Evolutionary conservation across 768 basidiomycete genomes (phyloP), one percentile per base, ranked within the genome.

Genomic region (Tylopilus balloui): DNA sequence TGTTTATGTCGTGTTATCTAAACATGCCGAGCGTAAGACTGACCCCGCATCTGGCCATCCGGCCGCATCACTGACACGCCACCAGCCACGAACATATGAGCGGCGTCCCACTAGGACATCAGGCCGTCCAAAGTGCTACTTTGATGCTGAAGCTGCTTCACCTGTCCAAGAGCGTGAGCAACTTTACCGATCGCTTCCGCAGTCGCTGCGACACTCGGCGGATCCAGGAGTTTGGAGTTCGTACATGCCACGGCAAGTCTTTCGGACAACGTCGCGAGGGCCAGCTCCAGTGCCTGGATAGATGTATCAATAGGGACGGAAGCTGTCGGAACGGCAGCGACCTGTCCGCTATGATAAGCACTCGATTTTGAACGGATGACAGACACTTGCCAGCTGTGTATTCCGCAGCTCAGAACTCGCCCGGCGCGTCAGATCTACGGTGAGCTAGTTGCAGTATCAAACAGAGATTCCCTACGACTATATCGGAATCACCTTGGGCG

Each of bases 111-210:
- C 44, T 60, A 63, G 14, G 58, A 47, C 28, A 54, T 47, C 49
- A 57, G 36, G 21, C 57, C 50, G 34, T 41, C 37, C 32, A 46
- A 38, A 42, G 27, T 20, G 20, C 39, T 20, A 19, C 46, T 47
- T 37, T 68, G 74, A 70, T 71, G 69, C 51, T 79, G 78, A 45
- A 87, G 66, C 47, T 80, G 73, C 50, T 75, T 78, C 45, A 87
- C 76, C 49, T 84, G 76, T 9, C 69, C 67, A 52, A 88, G 68
- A 6, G 86, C 85, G 50, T 78, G 74, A 1, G 78, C 73, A 8
- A 85, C 79, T 61, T 86, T 86, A 36, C 69, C 65, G 25, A 90
- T 83, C 1, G 84, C 78, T 53, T 88, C 85, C n/a, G 86, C 84
- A 14, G 78, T 78, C 39, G 69, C 66, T 34, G 74, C 77, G 42